Evolutionary conservation across 306 rosid genomes (phyloP).

Genomic region (Lathyrus sativus): DNA sequence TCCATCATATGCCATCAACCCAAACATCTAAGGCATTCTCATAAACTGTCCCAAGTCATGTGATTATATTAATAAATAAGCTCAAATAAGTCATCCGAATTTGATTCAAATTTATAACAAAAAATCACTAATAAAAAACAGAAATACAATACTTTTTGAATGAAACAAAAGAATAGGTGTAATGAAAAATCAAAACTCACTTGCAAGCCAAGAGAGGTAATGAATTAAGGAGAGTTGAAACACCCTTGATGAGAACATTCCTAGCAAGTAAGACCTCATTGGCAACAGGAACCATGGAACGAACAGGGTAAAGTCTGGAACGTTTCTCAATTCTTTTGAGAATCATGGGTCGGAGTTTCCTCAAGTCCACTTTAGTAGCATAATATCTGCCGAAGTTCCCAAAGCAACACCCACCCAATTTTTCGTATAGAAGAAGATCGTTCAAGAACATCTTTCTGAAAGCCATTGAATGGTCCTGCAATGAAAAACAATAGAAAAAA

Average conservation of each 20-base stretch:
- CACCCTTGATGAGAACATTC: constrained; percentile 59
- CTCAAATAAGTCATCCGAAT: background rate
- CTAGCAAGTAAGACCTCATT: constrained; percentile 62
- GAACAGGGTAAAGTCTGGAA: constrained; percentile 60
- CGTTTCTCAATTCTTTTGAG: constrained; percentile 64
- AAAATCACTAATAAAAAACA: background rate
- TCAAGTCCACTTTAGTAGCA: constrained; percentile 48
- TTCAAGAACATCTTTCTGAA: constrained; percentile 37
- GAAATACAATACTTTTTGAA: background rate
- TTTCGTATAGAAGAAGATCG: constrained; percentile 16
- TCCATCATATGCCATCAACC: no score
- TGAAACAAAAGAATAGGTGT: background rate
- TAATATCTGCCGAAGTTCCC: constrained; percentile 32
- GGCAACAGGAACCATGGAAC: constrained; percentile 68
- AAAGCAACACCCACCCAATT: constrained; percentile 19
- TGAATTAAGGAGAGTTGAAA: constrained; percentile 61
- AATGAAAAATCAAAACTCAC: constrained; percentile 46
- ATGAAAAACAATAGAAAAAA: background rate
- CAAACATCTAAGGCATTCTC: no score
- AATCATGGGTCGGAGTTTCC: constrained; percentile 73
- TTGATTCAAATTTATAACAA: background rate
- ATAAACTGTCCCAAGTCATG: background rate
- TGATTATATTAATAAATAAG: background rate
- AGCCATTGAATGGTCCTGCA: constrained; percentile 45
- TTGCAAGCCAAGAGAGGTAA: constrained; percentile 75